phyloP scores from a whole-genome alignment of 148 eudicot genomes.

The Vaccinium darrowii region DNA sequence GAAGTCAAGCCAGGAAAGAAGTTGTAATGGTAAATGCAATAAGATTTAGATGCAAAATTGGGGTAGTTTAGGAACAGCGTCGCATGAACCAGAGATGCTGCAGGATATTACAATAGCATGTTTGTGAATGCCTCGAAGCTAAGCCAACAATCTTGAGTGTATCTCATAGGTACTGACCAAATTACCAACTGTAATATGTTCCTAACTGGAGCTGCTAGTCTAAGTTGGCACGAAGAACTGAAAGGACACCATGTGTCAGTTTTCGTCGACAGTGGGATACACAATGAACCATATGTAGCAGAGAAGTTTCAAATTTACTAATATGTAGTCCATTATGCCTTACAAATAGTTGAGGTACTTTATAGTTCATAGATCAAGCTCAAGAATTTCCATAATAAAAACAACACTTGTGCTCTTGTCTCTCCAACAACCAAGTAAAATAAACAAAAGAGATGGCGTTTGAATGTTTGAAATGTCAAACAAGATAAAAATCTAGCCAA shows the following conservation, averaged over 20 bases:
- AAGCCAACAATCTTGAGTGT: not conserved
- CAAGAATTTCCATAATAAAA: not conserved
- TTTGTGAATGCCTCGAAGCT: not conserved
- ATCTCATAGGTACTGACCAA: not conserved
- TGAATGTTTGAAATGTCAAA: conserved; percentile 1
- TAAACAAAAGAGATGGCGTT: not conserved
- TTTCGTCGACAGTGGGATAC: not conserved
- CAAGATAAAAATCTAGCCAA: not conserved
- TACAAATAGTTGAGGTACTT: not conserved
- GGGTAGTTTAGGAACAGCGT: not conserved
- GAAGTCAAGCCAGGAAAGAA: not conserved
- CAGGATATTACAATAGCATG: not conserved
- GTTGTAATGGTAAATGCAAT: not conserved
- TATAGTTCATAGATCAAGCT: not conserved
- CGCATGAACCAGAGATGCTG: not conserved
- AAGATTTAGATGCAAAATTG: not conserved
- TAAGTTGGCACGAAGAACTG: not conserved
- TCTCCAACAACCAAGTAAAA: not conserved
- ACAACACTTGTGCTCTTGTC: not conserved
- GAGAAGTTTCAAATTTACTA: not conserved
- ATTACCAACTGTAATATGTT: not conserved
- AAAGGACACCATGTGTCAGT: not conserved
- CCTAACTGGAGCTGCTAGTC: not conserved
- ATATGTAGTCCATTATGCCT: not conserved
- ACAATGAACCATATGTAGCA: not conserved